phyloP scores from a whole-genome alignment of 169 alveolate genomes.

The Plasmodium knowlesi region DNA sequence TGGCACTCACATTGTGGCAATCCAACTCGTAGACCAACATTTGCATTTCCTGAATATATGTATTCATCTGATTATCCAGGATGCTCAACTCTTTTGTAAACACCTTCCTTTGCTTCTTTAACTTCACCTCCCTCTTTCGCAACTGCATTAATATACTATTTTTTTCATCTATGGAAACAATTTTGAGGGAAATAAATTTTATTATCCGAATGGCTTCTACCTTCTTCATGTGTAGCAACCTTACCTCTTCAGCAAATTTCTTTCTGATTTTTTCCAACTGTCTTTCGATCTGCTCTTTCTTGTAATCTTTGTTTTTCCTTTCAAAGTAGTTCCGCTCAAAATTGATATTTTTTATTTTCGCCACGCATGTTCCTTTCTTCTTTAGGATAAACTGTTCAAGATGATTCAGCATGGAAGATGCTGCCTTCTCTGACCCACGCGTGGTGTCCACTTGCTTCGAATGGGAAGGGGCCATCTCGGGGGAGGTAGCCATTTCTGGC shows the following conservation, averaged over 20 bases:
- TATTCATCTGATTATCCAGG: slow-evolving; percentile 41
- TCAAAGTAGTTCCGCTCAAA: slow-evolving; percentile 4
- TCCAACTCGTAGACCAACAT: slow-evolving; percentile 23
- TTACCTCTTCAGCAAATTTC: not conserved
- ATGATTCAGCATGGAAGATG: not conserved
- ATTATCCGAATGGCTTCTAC: slow-evolving; percentile 46
- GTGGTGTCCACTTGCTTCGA: not conserved
- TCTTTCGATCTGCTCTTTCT: slow-evolving; percentile 8
- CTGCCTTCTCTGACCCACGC: not conserved
- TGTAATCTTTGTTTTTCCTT: not conserved
- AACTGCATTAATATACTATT: slow-evolving; percentile 11
- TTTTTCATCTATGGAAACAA: slow-evolving; percentile 27
- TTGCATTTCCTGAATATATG: slow-evolving; percentile 13
- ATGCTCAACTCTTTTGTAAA: slow-evolving; percentile 40
- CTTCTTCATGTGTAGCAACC: slow-evolving; percentile 7
- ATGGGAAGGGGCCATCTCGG: not conserved
- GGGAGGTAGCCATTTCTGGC: not conserved
- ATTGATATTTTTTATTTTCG: not conserved
- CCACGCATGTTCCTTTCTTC: not conserved
- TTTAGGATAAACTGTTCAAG: not conserved
- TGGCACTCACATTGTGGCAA: slow-evolving; percentile 11
- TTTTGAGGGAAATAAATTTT: slow-evolving; percentile 30
- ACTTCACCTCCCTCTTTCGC: slow-evolving; percentile 15
- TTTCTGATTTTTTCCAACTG: not conserved
- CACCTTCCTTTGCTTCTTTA: slow-evolving; percentile 43